Evolutionary conservation across 805 yeast genomes (phyloP), one percentile per base, ranked within the genome.

Genomic region (Suhomyces tanzawaensis): DNA sequence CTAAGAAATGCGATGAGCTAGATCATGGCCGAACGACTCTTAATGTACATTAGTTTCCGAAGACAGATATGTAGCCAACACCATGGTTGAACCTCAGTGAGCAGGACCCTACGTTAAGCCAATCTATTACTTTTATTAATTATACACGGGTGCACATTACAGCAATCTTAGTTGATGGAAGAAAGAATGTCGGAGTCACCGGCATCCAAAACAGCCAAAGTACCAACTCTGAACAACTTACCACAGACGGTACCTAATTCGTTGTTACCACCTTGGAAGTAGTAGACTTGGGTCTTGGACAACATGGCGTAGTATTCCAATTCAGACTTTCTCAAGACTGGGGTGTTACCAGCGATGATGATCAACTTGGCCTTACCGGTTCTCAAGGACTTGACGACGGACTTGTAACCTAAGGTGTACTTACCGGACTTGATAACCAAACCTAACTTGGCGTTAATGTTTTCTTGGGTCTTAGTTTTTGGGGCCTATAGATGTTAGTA

Each of bases 211-310:
- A 93, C 73, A 65, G 97, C 79, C 65, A 93, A 78, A 66, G 90
- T 91, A 81, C 98, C 98, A 62, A 93, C 98, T 81, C 97, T 88
- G 96, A 93, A 93, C 68, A 93, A 88, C 77, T 87, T 91, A 90
- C 99, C 99, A 79, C 96, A 91, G 62, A 96, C 96, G 63, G 99
- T 93, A 81, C 97, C 98, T 69, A 91, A 87, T 80, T 91, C 98
- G 79, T 91, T 91, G 96, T 91, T 91, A 75, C 96, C 95, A 81
- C 97, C 98, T 77, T 84, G 93, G 95, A 90, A 93, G 90, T 90
- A 95, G 93, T 91, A 90, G 56, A 82, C 84, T 67, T 80, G 81
- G 71, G 96, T 86, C 87, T 90, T 91, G 72, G 98, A 85, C 73
- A 93, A 85, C 99, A 93, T 91, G 68, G 98, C 97, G 88, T 93